A percentile compares a stretch with the other conserved stretches of the same genome.
Evolutionary conservation across 1,139 yeast species (phyloP).

Genomic region (Insectozyma bohioensis): DNA sequence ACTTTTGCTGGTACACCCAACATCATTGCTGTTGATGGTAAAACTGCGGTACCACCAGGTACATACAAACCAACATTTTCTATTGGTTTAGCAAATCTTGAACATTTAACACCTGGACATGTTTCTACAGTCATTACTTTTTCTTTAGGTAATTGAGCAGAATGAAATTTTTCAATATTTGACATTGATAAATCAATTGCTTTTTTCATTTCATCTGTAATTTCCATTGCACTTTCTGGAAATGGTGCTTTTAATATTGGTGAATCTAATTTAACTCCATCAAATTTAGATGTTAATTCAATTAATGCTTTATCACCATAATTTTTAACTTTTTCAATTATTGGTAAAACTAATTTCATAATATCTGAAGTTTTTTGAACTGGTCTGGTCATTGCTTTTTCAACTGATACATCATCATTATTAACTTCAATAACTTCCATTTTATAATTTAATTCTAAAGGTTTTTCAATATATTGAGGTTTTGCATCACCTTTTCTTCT

Average conservation of each 20-base stretch:
- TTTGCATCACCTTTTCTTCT: constrained; percentile 97
- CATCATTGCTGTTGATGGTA: constrained; percentile 98
- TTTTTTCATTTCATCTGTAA: constrained; percentile 72
- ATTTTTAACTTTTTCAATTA: constrained; percentile 70
- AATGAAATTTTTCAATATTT: constrained; percentile 89
- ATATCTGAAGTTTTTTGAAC: constrained; percentile 89
- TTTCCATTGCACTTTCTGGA: constrained; percentile 70
- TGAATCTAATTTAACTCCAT: constrained; percentile 66
- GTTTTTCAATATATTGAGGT: constrained; percentile 49
- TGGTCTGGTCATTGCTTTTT: constrained; percentile 77
- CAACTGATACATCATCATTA: constrained; percentile 32
- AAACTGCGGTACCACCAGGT: constrained; percentile 98
- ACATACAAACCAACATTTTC: constrained; percentile 93
- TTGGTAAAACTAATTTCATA: constrained; percentile 89
- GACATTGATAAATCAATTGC: constrained; percentile 89
- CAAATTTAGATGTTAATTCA: constrained; percentile 87
- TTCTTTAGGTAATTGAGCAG: constrained; percentile 76
- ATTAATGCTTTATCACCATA: constrained; percentile 85
- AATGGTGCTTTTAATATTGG: constrained; percentile 90
- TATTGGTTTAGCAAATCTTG: constrained; percentile 92
- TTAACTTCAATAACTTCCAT: constrained; percentile 62
- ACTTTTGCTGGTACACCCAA: constrained; percentile 98
- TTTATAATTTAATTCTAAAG: constrained; percentile 37
- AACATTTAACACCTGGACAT: constrained; percentile 88
- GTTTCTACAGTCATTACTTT: constrained; percentile 86